Conservation (phyloP, 164 flowering plant genomes). For the Vitis vinifera region ASM3070453v1 NC_081815.1:1561001-1561500, state of each 20-base stretch:
- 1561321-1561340: slow-evolving; percentile 5
- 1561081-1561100: slow-evolving; percentile 73
- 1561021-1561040: slow-evolving; percentile 73
- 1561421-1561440: slow-evolving; percentile 11
- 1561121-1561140: slow-evolving; percentile 71
- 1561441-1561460: neutral
- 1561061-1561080: slow-evolving; percentile 65
- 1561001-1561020: slow-evolving; percentile 65
- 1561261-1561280: slow-evolving; percentile 3
- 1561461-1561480: slow-evolving; percentile 18
- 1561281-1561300: neutral
- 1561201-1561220: slow-evolving; percentile 56
- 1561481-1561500: slow-evolving; percentile 20
- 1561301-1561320: slow-evolving; percentile 13
- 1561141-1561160: slow-evolving; percentile 72
- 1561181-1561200: slow-evolving; percentile 66
- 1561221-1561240: slow-evolving; percentile 73
- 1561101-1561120: slow-evolving; percentile 73
- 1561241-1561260: slow-evolving; percentile 61
- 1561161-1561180: slow-evolving; percentile 55
- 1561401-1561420: slow-evolving; percentile 11
- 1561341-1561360: neutral
- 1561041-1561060: slow-evolving; percentile 77
- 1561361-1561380: slow-evolving; percentile 13
- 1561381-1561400: slow-evolving; percentile 4